Percentiles rank a stretch among this genome's conserved stretches.
Evolutionary conservation across 768 basidiomycete genomes (phyloP).

Genomic region (Tulasnella sp.): DNA sequence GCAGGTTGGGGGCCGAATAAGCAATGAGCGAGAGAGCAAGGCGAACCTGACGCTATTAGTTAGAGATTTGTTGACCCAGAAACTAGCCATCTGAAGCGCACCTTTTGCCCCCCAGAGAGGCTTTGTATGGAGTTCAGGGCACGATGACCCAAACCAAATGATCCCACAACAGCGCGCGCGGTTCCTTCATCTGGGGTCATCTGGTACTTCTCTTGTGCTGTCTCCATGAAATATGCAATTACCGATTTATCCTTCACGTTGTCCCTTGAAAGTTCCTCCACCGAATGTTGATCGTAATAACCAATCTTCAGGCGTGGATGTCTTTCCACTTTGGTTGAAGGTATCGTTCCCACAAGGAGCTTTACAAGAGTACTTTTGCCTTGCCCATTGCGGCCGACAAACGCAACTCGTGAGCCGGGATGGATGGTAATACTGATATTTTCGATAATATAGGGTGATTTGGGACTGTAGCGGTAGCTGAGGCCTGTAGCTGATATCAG

Average conservation of each 20-base stretch:
- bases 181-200: conserved; percentile 41
- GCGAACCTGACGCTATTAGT: conserved; percentile 45
- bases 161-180: conserved; percentile 44
- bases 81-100: conserved; percentile 27
- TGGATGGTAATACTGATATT: conserved; percentile 43
- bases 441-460: conserved; percentile 35
- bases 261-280: conserved; percentile 50
- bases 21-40: conserved; percentile 57
- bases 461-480: conserved; percentile 39
- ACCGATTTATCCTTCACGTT: conserved; percentile 37
- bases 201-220: conserved; percentile 32
- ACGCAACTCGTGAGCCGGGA: conserved; percentile 42
- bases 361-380: conserved; percentile 57
- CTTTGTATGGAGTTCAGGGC: conserved; percentile 46
- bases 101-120: conserved; percentile 58
- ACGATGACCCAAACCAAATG: conserved; percentile 47
- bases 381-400: conserved; percentile 53
- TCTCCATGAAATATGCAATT: conserved; percentile 36
- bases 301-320: conserved; percentile 56
- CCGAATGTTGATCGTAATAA: conserved; percentile 61
- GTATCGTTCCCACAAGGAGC: conserved; percentile 39
- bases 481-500: conserved; percentile 39
- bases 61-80: not conserved
- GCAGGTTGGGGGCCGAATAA: conserved; percentile 52
- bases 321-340: conserved; percentile 46